Percentiles rank a stretch among this genome's conserved stretches.
These are phyloP conservation scores for Clarireedia paspali DNA, from an alignment of 2,329 filamentous ascomycete genomes.

Conservation along the genomic window DNA sequence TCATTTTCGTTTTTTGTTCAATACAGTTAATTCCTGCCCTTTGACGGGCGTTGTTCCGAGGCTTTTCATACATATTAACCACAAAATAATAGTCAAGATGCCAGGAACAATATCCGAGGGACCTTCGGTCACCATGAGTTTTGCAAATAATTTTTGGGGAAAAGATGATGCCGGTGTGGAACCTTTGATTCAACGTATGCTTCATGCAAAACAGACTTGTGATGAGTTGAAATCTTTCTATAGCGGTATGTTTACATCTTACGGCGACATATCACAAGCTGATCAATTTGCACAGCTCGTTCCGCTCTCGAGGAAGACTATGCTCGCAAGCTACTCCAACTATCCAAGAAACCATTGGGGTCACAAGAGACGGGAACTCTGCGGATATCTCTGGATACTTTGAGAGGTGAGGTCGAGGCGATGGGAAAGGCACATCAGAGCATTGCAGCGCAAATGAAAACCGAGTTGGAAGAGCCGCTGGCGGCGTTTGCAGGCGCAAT, in stretches of 20 bases:
- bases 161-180: constrained; percentile 95
- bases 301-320: constrained; percentile 97
- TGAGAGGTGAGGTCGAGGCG: constrained; percentile 81
- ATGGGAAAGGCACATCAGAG: constrained; percentile 91
- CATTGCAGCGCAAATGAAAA: constrained; percentile 92
- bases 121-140: constrained; percentile 32
- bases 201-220: constrained; percentile 84
- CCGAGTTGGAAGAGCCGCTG: constrained; percentile 87
- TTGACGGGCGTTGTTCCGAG: background rate
- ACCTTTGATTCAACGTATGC: constrained; percentile 90
- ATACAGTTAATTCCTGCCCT: constrained; percentile 2
- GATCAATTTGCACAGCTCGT: constrained; percentile 49
- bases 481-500: constrained; percentile 87
- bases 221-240: constrained; percentile 95
- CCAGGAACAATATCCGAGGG: constrained; percentile 28
- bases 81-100: constrained; percentile 19
- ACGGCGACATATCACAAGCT: background rate
- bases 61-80: background rate
- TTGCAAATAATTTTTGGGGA: constrained; percentile 99
- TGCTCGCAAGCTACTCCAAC: constrained; percentile 74
- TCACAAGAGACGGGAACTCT: constrained; percentile 81
- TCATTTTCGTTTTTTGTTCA: background rate
- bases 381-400: constrained; percentile 74
- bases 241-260: constrained; percentile 46
- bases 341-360: constrained; percentile 82